phyloP scores from a whole-genome alignment of 306 rosid species.

The Astragalus membranaceus region DNA sequence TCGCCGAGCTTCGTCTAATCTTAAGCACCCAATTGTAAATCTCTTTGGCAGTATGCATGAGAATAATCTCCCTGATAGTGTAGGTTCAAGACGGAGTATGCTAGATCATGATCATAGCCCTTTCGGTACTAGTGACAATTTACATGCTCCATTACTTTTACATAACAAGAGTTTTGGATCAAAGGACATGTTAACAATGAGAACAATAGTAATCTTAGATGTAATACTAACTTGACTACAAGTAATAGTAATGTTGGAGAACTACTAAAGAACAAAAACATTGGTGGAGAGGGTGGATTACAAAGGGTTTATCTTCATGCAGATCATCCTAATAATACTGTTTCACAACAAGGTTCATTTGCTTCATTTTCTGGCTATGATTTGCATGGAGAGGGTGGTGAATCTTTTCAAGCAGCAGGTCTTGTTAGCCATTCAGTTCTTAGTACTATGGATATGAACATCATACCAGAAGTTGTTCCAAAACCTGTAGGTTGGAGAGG shows the following conservation, averaged over 20 bases:
- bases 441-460: conserved; percentile 29
- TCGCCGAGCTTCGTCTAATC: conserved; percentile 6
- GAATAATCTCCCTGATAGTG: conserved; percentile 24
- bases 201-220: conserved; percentile 24
- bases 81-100: conserved; percentile 38
- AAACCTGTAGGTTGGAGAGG: conserved; percentile 47
- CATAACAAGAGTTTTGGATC: conserved; percentile 35
- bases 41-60: conserved; percentile 81
- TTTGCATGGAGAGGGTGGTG: conserved; percentile 36
- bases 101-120: conserved; percentile 39
- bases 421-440: conserved; percentile 69
- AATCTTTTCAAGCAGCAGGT: conserved; percentile 59
- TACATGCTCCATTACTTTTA: conserved; percentile 53
- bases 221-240: conserved; percentile 2
- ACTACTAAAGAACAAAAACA: conserved; percentile 42
- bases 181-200: conserved; percentile 32
- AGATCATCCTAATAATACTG: conserved; percentile 37
- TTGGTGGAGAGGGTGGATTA: conserved; percentile 69
- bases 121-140: conserved; percentile 45
- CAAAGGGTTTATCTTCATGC: conserved; percentile 76
- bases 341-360: conserved; percentile 46
- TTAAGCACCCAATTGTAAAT: conserved; percentile 74
- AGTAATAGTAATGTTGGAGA: conserved; percentile 5
- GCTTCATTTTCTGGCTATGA: conserved; percentile 50
- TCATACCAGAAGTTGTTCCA: conserved; percentile 31